phyloP scores from a whole-genome alignment of 495 filamentous ascomycete genomes.

The Lophium mytilinum region DNA sequence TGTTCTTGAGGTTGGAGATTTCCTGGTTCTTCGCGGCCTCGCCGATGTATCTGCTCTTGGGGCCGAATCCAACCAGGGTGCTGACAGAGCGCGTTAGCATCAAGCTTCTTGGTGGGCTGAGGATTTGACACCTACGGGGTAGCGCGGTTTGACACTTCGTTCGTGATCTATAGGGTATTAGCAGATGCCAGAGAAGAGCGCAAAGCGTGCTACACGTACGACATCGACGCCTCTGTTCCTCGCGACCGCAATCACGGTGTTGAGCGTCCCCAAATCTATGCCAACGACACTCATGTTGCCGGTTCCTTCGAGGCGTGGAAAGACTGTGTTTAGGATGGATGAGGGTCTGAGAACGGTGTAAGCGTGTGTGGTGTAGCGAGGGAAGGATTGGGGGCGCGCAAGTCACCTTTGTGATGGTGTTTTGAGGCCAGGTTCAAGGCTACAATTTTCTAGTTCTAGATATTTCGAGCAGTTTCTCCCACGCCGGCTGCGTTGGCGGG shows the following conservation, averaged over 20 bases:
- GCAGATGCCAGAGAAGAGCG: neutral
- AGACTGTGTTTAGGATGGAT: too few species aligned
- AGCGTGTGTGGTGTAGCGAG: neutral
- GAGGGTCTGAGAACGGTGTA: neutral
- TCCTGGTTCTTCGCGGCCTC: conserved; percentile 97
- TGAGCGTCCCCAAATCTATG: conserved; percentile 93
- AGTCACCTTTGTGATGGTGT: neutral
- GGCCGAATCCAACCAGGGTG: conserved; percentile 88
- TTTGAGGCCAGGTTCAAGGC: neutral
- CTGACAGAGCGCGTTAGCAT: conserved; percentile 43
- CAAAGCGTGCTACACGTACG: conserved; percentile 55
- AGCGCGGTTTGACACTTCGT: conserved; percentile 97
- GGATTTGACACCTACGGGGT: conserved; percentile 68
- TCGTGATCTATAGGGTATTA: conserved; percentile 66
- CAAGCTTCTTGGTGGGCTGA: conserved; percentile 22
- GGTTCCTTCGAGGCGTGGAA: conserved; percentile 6
- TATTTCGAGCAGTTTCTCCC: neutral
- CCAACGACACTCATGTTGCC: conserved; percentile 67
- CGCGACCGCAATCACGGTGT: conserved; percentile 95
- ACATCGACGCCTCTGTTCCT: conserved; percentile 98
- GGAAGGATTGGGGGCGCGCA: neutral
- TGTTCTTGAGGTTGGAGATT: conserved; percentile 99
- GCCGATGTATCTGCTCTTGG: conserved; percentile 85
- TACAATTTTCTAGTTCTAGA: neutral
- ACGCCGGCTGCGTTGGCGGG: neutral